Evolutionary conservation across 2,329 filamentous ascomycete genomes (phyloP).

Genomic region (Stachybotrys echinatus): DNA sequence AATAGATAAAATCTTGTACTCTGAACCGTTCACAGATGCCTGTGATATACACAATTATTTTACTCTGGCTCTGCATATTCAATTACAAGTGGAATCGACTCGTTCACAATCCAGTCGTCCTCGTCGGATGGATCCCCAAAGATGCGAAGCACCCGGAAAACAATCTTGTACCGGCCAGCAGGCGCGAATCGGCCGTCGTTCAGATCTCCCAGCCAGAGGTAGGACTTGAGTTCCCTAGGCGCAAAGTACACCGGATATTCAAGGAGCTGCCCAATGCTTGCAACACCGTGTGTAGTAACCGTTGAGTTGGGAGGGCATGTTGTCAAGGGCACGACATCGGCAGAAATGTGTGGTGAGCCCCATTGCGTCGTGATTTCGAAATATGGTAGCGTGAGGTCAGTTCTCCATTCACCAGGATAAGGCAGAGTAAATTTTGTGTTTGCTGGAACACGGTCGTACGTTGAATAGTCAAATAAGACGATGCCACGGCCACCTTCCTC

Average conservation of each 20-base stretch:
- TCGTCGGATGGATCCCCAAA: conserved; percentile 31
- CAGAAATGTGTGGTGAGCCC: no score
- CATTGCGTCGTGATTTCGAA: neutral
- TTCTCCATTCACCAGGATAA: neutral
- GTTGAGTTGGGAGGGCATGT: neutral
- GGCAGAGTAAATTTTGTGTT: neutral
- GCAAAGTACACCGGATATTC: neutral
- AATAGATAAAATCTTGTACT: no score
- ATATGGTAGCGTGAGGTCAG: neutral
- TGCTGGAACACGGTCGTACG: neutral
- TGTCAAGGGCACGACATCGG: no score
- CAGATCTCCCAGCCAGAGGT: conserved; percentile 34
- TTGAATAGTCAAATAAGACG: neutral
- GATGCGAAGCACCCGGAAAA: conserved; percentile 35
- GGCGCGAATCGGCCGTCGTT: conserved; percentile 33
- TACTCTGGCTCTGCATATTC: no score
- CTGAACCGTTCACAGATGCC: no score
- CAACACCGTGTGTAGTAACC: neutral
- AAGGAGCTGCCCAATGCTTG: neutral
- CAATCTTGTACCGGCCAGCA: conserved; percentile 36
- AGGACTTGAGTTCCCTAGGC: neutral
- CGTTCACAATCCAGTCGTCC: conserved; percentile 35
- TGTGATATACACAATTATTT: no score
- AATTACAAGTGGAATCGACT: no score
- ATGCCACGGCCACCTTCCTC: no score